Evolutionary conservation across 225 moss, liverwort and hornwort genomes (phyloP).

Genomic region (Sphagnum contortum): DNA sequence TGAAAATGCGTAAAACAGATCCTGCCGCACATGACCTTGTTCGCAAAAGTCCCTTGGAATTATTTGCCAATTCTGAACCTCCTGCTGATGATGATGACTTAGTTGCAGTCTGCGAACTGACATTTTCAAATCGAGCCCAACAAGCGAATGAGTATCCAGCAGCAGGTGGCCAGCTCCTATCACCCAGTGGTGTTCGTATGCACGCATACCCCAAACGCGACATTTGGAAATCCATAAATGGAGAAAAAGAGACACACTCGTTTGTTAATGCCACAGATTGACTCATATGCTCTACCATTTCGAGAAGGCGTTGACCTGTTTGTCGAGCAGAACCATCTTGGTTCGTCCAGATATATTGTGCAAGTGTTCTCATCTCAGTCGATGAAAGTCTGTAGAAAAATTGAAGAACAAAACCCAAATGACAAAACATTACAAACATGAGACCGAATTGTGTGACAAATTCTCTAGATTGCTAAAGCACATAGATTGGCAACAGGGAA

Average conservation of each 20-base stretch:
- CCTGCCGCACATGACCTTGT: slow-evolving; percentile 33
- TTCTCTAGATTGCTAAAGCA: too few species aligned
- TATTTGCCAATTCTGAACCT: slow-evolving; percentile 10
- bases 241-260: slow-evolving; percentile 53
- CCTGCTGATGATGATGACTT: slow-evolving; percentile 1
- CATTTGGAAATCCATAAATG: slow-evolving; percentile 82
- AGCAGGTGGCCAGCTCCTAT: slow-evolving; percentile 85
- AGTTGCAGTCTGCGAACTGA: slow-evolving; percentile 15
- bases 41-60: slow-evolving; percentile 18
- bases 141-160: slow-evolving; percentile 89
- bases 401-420: too few species aligned
- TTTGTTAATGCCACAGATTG: slow-evolving; percentile 47
- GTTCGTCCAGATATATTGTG: slow-evolving; percentile 72
- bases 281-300: slow-evolving; percentile 76
- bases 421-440: background rate
- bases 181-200: slow-evolving; percentile 75
- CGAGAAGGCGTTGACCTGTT: slow-evolving; percentile 50
- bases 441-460: background rate
- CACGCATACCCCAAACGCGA: slow-evolving; percentile 72
- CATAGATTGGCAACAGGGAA: too few species aligned
- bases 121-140: slow-evolving; percentile 73
- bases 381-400: slow-evolving; percentile 62
- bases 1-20: slow-evolving; percentile 56
- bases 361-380: slow-evolving; percentile 63
- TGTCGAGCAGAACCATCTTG: slow-evolving; percentile 41